These are phyloP conservation scores for Sugiyamaella novakii DNA, from an alignment of 1,139 yeast genomes.

Conservation along the genomic window DNA sequence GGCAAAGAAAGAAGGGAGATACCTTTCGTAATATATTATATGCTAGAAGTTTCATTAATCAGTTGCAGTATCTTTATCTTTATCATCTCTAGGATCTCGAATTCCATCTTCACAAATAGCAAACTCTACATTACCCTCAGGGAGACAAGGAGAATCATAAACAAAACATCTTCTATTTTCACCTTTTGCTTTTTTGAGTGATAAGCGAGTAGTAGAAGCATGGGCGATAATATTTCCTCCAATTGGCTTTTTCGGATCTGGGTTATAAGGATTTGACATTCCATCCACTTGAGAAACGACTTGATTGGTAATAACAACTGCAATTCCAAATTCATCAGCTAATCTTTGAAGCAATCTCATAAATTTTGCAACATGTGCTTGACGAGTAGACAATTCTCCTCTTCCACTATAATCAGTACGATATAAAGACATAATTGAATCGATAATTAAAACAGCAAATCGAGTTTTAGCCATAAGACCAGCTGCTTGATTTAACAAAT, in stretches of 20 bases:
- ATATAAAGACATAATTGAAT: slow-evolving; percentile 93
- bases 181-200: slow-evolving; percentile 86
- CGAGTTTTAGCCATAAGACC: slow-evolving; percentile 96
- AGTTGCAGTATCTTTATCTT: slow-evolving; percentile 35
- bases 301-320: slow-evolving; percentile 97
- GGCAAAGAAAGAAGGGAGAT: too few species aligned
- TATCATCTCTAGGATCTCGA: slow-evolving; percentile 90
- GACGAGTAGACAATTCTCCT: slow-evolving; percentile 95
- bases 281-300: slow-evolving; percentile 99
- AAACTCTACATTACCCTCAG: slow-evolving; percentile 92
- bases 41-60: too few species aligned
- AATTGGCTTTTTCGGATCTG: slow-evolving; percentile 98
- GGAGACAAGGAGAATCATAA: slow-evolving; percentile 93
- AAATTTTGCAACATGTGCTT: slow-evolving; percentile 89
- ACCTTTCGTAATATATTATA: too few species aligned
- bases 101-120: slow-evolving; percentile 97
- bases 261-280: slow-evolving; percentile 75
- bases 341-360: slow-evolving; percentile 88
- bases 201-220: slow-evolving; percentile 88
- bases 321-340: slow-evolving; percentile 98
- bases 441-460: slow-evolving; percentile 75
- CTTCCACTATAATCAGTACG: slow-evolving; percentile 95
- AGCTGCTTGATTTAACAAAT: slow-evolving; percentile 85
- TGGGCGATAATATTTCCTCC: slow-evolving; percentile 99
- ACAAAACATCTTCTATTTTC: slow-evolving; percentile 93